phyloP scores from a whole-genome alignment of 1,284 basidiomycete genomes.

The Rhodotorula sp. region DNA sequence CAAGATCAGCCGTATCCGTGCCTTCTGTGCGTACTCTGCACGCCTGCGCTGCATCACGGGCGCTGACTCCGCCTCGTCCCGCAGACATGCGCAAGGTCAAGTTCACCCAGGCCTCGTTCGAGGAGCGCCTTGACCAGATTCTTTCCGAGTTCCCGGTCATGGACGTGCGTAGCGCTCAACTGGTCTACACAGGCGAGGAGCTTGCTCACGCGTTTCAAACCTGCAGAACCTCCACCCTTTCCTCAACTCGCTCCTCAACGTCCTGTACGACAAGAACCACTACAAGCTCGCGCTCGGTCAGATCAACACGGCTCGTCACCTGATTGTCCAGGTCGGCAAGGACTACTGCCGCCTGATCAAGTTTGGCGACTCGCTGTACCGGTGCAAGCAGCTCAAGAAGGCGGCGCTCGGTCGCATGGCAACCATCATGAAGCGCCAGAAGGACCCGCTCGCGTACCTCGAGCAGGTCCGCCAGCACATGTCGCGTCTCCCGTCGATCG shows the following conservation, averaged over 20 bases:
- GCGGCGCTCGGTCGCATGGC: slow-evolving; percentile 96
- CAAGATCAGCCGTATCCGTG: slow-evolving; percentile 77
- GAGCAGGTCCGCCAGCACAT: slow-evolving; percentile 98
- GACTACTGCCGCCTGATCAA: slow-evolving; percentile 93
- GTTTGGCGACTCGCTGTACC: slow-evolving; percentile 92
- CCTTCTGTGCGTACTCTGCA: slow-evolving; percentile 22
- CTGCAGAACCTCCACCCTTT: slow-evolving; percentile 88
- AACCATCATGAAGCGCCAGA: slow-evolving; percentile 93
- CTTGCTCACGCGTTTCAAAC: background rate
- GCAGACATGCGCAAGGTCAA: slow-evolving; percentile 92
- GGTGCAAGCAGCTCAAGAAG: slow-evolving; percentile 94
- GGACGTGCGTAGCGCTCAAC: slow-evolving; percentile 62
- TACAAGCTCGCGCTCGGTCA: slow-evolving; percentile 97
- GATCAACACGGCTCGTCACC: slow-evolving; percentile 85
- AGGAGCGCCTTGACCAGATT: slow-evolving; percentile 93
- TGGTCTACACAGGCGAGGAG: background rate
- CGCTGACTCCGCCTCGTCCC: slow-evolving; percentile 58
- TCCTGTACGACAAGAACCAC: slow-evolving; percentile 97
- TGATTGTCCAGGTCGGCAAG: slow-evolving; percentile 92
- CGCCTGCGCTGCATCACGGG: background rate
- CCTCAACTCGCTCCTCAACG: slow-evolving; percentile 88
- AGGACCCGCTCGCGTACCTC: slow-evolving; percentile 91
- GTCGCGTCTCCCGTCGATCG: slow-evolving; percentile 91
- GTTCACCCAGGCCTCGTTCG: slow-evolving; percentile 96
- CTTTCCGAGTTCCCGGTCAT: slow-evolving; percentile 95